Evolutionary conservation across 2,329 filamentous ascomycete species (phyloP).

Genomic region (Tolypocladium capitatum): DNA sequence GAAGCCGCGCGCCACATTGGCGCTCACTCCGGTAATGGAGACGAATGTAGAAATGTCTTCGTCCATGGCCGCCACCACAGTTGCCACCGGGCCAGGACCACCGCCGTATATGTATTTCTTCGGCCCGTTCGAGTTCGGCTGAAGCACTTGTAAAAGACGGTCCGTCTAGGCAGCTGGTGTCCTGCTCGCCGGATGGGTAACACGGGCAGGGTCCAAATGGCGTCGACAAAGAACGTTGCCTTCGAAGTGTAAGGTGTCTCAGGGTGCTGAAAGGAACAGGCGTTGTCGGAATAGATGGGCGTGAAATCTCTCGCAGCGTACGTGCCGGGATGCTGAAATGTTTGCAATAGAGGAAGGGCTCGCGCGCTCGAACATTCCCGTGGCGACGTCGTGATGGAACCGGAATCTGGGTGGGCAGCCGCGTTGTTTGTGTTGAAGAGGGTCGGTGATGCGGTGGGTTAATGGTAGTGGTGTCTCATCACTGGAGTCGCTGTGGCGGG

Average conservation of each 20-base stretch:
- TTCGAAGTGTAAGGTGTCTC: not conserved
- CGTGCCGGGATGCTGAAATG: not conserved
- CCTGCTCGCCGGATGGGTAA: not conserved
- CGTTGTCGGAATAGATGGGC: not conserved
- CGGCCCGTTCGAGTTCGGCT: not conserved
- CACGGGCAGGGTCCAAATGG: not conserved
- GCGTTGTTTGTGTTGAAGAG: not conserved
- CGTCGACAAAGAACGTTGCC: too few relatives aligned
- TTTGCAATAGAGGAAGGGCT: not conserved
- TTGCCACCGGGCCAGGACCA: not conserved
- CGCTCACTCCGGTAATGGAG: slow-evolving; percentile 63
- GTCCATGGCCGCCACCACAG: slow-evolving; percentile 37
- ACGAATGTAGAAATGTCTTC: slow-evolving; percentile 66
- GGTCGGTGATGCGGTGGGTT: not conserved
- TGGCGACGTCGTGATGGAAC: not conserved
- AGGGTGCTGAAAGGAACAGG: not conserved
- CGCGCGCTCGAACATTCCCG: not conserved
- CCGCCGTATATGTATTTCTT: not conserved
- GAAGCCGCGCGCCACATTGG: slow-evolving; percentile 67
- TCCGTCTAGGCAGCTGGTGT: too few relatives aligned
- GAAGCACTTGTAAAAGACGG: not conserved
- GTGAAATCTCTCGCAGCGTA: not conserved
- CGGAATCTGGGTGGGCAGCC: not conserved
- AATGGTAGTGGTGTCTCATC: not conserved
- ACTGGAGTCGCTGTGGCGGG: not conserved